Percentiles rank a stretch among this genome's conserved stretches.
These are phyloP conservation scores for Gynochthodes officinalis DNA, from an alignment of 257 asterid genomes.

Conservation along the genomic window DNA sequence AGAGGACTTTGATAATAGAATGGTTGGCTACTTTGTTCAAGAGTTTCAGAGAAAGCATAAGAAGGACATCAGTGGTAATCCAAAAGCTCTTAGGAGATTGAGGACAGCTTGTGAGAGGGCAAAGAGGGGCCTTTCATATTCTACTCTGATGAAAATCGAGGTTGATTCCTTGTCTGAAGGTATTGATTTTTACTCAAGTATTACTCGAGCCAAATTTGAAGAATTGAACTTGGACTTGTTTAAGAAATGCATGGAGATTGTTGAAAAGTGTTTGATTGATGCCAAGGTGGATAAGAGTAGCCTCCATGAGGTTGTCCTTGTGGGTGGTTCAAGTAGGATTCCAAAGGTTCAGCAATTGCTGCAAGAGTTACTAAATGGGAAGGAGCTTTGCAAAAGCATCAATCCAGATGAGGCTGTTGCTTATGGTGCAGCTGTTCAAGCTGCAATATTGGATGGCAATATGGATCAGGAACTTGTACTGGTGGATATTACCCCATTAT, in stretches of 20 bases:
- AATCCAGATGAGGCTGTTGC: conserved; percentile 20
- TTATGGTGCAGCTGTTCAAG: conserved; percentile 17
- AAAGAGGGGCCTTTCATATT: conserved; percentile 29
- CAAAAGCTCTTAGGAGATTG: conserved; percentile 33
- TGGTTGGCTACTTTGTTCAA: conserved; percentile 22
- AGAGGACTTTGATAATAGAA: conserved; percentile 26
- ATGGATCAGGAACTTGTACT: conserved; percentile 9
- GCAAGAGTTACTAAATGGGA: conserved; percentile 22
- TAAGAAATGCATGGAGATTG: conserved; percentile 25
- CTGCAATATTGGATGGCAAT: conserved; percentile 1
- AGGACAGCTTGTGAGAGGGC: conserved; percentile 23
- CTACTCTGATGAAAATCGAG: conserved; percentile 30
- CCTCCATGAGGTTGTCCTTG: conserved; percentile 25
- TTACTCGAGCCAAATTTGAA: conserved; percentile 29
- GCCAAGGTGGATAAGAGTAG: conserved; percentile 24
- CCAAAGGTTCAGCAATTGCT: conserved; percentile 27
- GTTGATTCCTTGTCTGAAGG: conserved; percentile 38
- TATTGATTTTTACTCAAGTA: conserved; percentile 27
- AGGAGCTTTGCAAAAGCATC: conserved; percentile 19
- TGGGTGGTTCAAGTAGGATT: conserved; percentile 31
- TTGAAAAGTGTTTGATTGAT: conserved; percentile 26
- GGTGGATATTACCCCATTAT: conserved; percentile 14
- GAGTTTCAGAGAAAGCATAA: conserved; percentile 36
- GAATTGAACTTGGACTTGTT: conserved; percentile 27
- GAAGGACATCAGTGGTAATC: conserved; percentile 29